These are phyloP conservation scores for Lepraria neglecta DNA, from an alignment of 495 filamentous ascomycete species.

Conservation along the genomic window DNA sequence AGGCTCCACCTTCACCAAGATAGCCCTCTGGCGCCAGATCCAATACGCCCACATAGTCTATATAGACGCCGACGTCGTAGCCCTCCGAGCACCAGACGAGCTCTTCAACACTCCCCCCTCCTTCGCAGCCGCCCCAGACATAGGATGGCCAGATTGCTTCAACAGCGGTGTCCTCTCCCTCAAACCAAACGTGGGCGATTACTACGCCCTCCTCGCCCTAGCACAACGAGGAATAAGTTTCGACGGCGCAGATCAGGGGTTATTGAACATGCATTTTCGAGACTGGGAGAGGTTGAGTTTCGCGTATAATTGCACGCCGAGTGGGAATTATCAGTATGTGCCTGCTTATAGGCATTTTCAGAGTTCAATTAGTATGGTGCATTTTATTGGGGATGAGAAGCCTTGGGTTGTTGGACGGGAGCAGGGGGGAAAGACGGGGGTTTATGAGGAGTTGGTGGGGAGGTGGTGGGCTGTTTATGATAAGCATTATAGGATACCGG, in stretches of 20 bases:
- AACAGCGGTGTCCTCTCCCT: slow-evolving; percentile 94
- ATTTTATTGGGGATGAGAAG: slow-evolving; percentile 89
- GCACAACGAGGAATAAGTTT: slow-evolving; percentile 86
- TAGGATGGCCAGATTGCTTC: slow-evolving; percentile 98
- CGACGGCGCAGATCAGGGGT: slow-evolving; percentile 93
- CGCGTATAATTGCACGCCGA: slow-evolving; percentile 92
- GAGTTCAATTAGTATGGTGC: slow-evolving; percentile 75
- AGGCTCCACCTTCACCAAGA: slow-evolving; percentile 89
- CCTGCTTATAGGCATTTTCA: slow-evolving; percentile 92
- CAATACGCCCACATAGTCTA: slow-evolving; percentile 90
- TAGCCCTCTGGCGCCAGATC: slow-evolving; percentile 84
- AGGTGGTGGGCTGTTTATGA: slow-evolving; percentile 94
- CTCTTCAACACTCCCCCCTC: slow-evolving; percentile 68
- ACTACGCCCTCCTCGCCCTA: slow-evolving; percentile 73
- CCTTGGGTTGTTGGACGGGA: slow-evolving; percentile 74
- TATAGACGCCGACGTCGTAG: slow-evolving; percentile 84
- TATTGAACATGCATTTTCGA: slow-evolving; percentile 90
- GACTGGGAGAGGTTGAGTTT: slow-evolving; percentile 88
- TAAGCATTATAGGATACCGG: slow-evolving; percentile 61
- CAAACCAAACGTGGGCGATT: slow-evolving; percentile 79
- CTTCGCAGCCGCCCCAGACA: slow-evolving; percentile 89
- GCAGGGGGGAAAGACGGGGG: slow-evolving; percentile 48
- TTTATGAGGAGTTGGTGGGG: slow-evolving; percentile 72
- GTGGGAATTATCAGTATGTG: slow-evolving; percentile 88
- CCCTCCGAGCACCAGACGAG: slow-evolving; percentile 83